These are phyloP conservation scores for Phytophthora meadii DNA, from an alignment of 352 stramenopile species.

Conservation along the genomic window DNA sequence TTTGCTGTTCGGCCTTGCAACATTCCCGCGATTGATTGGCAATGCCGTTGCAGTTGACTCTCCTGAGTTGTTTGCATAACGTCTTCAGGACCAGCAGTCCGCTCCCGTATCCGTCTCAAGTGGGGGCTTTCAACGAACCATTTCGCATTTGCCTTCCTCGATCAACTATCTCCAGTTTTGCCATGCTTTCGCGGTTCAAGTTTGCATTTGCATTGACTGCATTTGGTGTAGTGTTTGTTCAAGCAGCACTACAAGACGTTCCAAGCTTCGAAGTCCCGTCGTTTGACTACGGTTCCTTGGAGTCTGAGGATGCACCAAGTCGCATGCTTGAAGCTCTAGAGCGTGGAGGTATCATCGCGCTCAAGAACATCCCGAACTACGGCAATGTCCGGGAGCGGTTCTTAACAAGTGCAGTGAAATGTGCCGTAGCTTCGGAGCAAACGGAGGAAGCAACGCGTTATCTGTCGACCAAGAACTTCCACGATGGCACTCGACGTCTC, in stretches of 20 bases:
- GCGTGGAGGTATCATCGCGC: slow-evolving; percentile 50
- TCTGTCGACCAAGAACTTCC: slow-evolving; percentile 51
- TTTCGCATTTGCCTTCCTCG: slow-evolving; percentile 21
- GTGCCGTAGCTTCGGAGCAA: slow-evolving; percentile 40
- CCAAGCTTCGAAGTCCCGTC: slow-evolving; percentile 42
- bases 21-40: slow-evolving; percentile 13
- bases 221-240: not conserved
- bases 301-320: slow-evolving; percentile 12
- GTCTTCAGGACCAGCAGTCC: not conserved
- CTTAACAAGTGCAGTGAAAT: slow-evolving; percentile 43
- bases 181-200: slow-evolving; percentile 17
- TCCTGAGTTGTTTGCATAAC: slow-evolving; percentile 18
- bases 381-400: slow-evolving; percentile 42
- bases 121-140: not conserved
- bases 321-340: slow-evolving; percentile 47
- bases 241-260: slow-evolving; percentile 29
- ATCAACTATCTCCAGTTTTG: slow-evolving; percentile 9
- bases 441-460: slow-evolving; percentile 25
- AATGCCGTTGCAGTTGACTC: slow-evolving; percentile 2
- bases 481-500: slow-evolving; percentile 57
- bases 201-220: slow-evolving; percentile 3
- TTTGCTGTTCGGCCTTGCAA: slow-evolving; percentile 21
- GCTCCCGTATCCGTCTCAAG: too few relatives aligned
- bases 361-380: slow-evolving; percentile 62
- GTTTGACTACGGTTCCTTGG: slow-evolving; percentile 43